Conservation (phyloP, 805 yeast species). For the Lipomyces sp. region DNA sequence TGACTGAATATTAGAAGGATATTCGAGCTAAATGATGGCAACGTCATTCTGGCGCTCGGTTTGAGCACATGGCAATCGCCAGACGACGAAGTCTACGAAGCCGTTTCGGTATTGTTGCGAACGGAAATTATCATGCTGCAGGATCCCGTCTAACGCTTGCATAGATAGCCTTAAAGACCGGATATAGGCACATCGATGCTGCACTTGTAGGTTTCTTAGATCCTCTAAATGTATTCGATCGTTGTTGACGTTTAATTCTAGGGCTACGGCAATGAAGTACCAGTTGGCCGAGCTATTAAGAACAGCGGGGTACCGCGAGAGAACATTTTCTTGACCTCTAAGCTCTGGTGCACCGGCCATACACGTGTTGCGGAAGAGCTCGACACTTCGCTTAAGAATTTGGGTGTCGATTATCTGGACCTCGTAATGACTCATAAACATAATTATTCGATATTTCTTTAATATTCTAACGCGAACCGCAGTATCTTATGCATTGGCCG, state of each 20-base stretch:
- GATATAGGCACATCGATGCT: constrained; percentile 79
- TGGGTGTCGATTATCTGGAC: no score
- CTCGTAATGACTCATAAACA: no score
- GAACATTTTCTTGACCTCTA: constrained; percentile 53
- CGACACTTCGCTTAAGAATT: no score
- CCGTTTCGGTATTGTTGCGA: constrained; percentile 54
- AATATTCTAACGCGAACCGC: no score
- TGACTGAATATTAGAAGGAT: no score
- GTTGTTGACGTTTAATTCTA: neutral
- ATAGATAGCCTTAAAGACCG: no score
- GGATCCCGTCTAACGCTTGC: no score
- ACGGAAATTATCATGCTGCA: no score
- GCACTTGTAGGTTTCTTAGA: constrained; percentile 50
- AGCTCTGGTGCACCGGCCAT: no score
- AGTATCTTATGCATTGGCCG: constrained; percentile 85
- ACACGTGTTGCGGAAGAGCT: no score
- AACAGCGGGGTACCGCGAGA: constrained; percentile 55
- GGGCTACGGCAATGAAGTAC: constrained; percentile 64
- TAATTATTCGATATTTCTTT: no score
- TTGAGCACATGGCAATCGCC: constrained; percentile 74
- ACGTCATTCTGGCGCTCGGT: constrained; percentile 66
- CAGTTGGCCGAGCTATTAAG: constrained; percentile 25
- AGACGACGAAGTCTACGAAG: constrained; percentile 55
- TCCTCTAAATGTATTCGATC: no score
- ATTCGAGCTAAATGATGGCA: constrained; percentile 61